Conservation (phyloP, 2,329 filamentous ascomycete genomes). For the Salinomyces thailandicus region DNA sequence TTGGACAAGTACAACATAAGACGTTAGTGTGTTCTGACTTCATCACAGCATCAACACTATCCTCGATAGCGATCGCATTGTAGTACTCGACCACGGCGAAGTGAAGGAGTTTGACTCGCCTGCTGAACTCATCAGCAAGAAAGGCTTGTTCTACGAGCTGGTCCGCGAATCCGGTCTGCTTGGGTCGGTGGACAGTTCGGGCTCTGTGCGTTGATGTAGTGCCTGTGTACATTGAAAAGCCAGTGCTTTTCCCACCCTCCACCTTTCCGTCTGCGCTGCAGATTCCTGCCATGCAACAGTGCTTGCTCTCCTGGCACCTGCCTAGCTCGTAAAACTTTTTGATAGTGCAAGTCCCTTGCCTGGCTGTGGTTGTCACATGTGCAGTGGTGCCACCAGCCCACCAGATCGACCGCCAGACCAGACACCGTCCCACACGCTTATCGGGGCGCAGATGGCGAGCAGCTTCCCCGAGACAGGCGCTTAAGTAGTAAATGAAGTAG, state of each 20-base stretch:
- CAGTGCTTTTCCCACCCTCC: not conserved
- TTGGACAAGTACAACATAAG: slow-evolving; percentile 14
- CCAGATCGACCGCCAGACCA: no score
- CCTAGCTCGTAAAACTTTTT: no score
- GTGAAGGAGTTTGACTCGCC: slow-evolving; percentile 92
- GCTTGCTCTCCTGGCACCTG: no score
- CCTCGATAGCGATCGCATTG: slow-evolving; percentile 74
- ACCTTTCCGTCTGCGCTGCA: not conserved
- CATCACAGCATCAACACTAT: slow-evolving; percentile 95
- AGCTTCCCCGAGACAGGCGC: no score
- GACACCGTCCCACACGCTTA: no score
- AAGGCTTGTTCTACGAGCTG: slow-evolving; percentile 76
- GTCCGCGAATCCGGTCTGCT: slow-evolving; percentile 82
- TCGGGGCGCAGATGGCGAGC: no score
- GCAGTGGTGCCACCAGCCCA: no score
- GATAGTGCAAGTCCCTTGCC: no score
- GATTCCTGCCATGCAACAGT: no score
- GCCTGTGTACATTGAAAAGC: not conserved
- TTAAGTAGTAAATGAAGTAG: no score
- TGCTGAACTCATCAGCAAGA: slow-evolving; percentile 59
- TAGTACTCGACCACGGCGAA: slow-evolving; percentile 82
- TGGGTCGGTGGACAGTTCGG: slow-evolving; percentile 26
- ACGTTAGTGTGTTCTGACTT: not conserved
- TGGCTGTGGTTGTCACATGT: no score
- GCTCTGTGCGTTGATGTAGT: slow-evolving; percentile 1